Percentiles rank a stretch among this genome's conserved stretches.
phyloP scores from a whole-genome alignment of 495 filamentous ascomycete species.

The Xeromyces bisporus region DNA sequence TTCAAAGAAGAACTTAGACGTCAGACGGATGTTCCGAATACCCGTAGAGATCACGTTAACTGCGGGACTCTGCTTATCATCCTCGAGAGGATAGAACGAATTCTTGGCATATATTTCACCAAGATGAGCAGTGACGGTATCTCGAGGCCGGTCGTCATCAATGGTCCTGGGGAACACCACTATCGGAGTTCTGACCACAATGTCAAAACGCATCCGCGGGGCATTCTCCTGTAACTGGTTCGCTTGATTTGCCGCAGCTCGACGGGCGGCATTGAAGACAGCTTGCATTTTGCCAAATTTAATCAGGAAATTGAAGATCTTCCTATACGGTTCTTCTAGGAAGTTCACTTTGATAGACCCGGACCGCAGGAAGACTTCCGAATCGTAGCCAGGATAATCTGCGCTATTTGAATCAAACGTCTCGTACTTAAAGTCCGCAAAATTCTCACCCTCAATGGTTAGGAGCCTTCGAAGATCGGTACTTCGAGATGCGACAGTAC shows the following conservation, averaged over 20 bases:
- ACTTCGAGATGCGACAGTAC: constrained; percentile 64
- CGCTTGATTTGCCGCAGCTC: constrained; percentile 88
- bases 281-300: constrained; percentile 99
- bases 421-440: constrained; percentile 96
- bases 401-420: constrained; percentile 68
- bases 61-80: constrained; percentile 48
- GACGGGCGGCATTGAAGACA: constrained; percentile 90
- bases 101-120: constrained; percentile 97
- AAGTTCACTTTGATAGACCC: constrained; percentile 95
- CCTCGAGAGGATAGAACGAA: constrained; percentile 65
- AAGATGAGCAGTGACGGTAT: constrained; percentile 79
- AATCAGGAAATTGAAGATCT: constrained; percentile 92
- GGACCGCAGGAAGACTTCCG: constrained; percentile 70
- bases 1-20: constrained; percentile 73
- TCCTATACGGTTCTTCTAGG: constrained; percentile 88
- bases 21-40: constrained; percentile 78
- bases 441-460: constrained; percentile 84
- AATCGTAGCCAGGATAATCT: constrained; percentile 86
- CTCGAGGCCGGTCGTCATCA: constrained; percentile 43
- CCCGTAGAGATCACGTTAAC: constrained; percentile 84
- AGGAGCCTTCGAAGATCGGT: constrained; percentile 76
- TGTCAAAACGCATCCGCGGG: constrained; percentile 80
- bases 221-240: constrained; percentile 81
- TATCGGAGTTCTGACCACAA: constrained; percentile 86
- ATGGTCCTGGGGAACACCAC: constrained; percentile 76